Conservation (phyloP, 2,329 filamentous ascomycete species). For the Fusarium sp. region DNA sequence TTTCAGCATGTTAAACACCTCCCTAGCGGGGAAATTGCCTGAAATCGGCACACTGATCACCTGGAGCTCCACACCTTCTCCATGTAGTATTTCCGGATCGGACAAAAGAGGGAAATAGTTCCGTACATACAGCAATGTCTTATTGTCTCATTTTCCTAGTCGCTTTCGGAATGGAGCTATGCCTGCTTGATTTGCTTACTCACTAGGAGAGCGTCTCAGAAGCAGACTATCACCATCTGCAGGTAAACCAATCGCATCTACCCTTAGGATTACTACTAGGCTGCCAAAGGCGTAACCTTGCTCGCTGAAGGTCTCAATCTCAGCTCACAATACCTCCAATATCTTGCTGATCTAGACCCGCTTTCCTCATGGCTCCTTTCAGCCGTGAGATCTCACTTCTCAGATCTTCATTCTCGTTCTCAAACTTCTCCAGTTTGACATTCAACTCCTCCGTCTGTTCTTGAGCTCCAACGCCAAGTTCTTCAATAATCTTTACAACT, state of each 20-base stretch:
- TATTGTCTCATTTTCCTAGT: background rate
- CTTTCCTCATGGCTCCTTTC: background rate
- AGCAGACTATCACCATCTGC: background rate
- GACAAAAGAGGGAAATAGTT: background rate
- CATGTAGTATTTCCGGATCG: rapidly evolving
- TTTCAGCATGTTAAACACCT: background rate
- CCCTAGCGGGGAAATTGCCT: background rate
- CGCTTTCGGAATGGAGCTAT: background rate
- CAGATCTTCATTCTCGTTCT: background rate
- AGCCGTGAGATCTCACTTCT: background rate
- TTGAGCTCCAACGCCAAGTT: background rate
- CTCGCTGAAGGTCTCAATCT: background rate
- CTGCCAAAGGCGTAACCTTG: rapidly evolving
- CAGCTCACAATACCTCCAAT: rapidly evolving
- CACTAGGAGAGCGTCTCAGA: rapidly evolving
- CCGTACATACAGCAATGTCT: rapidly evolving
- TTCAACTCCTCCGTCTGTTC: slow-evolving; percentile 6
- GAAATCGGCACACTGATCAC: background rate
- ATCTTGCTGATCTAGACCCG: background rate
- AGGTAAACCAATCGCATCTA: background rate
- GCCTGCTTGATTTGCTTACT: rapidly evolving
- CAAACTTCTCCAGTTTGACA: background rate
- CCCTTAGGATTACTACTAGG: rapidly evolving
- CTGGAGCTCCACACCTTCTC: background rate
- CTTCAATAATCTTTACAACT: slow-evolving; percentile 15